Base-by-base conservation (phyloP, 805 yeast genomes). In the Kuraishia capsulata region DNA sequence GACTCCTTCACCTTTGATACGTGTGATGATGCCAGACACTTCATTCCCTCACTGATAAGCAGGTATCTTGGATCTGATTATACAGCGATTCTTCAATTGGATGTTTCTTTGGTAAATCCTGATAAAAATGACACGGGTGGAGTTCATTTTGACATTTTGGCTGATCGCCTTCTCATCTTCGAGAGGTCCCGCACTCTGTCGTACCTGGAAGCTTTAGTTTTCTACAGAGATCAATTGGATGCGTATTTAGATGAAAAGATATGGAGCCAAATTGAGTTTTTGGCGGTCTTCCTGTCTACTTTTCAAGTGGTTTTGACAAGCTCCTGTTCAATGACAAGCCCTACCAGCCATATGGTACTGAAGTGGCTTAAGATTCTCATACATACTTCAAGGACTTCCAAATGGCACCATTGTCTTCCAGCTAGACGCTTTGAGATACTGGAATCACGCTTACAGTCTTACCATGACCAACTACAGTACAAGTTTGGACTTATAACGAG, bases 361-460 rank as follows among this genome's bases (percentile, higher is more conserved):
- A 52, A 52, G 39, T 52, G 56, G 56, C 23, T 48, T 21, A 52
- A 51, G 38, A 42, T 51, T 14, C 35, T 50, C 33, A 48, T 52
- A n/a, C 38, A 49, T 8, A 51, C 49, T 20, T 42, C 46, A 14
- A 32, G 40, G 4, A 33, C 45, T 4, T 34, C 46, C 24, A 35
- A 31, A 6, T 31, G 19, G 34, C 13, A 4, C 34, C 20, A 18
- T 11, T 5, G 11, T 14, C 18, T 5, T 14, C 20, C 5, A 20
- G 13, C 8, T 8, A 11, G 11, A 8, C 8, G 11, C 10, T 11
- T 23, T 23, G 26, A 23, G 26, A 5, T 5, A 5, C 24, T 33
- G 19, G 17, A 10, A 14, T 14, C 11, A 17, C 23, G 17, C 14
- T 26, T 33, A 5, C 18, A 14, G 17, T 5, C 36, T 13, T 19